Conservation (phyloP, 2,329 filamentous ascomycete species). For the Didymosphaeria variabile region DNA sequence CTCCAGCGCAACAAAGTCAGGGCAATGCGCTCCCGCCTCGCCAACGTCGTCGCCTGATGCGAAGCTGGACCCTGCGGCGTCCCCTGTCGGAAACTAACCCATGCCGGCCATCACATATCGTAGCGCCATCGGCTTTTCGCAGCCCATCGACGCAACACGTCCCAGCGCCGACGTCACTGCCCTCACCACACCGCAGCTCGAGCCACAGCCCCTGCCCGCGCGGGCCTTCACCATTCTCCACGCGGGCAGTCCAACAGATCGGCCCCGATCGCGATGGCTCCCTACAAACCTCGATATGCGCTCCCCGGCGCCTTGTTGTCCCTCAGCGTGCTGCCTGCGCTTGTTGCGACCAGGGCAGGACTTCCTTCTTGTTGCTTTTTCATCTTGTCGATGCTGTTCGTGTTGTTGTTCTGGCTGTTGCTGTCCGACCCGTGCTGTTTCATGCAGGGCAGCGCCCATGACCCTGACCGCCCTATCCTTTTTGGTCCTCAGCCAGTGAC, state of each 20-base stretch:
- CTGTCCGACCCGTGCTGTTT: background rate
- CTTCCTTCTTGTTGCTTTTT: too few species aligned
- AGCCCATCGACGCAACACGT: background rate
- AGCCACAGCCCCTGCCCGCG: background rate
- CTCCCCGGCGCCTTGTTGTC: background rate
- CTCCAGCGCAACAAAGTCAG: background rate
- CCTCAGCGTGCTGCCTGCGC: background rate
- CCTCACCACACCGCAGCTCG: background rate
- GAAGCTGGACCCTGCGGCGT: slow-evolving; percentile 1
- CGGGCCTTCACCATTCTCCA: slow-evolving; percentile 2
- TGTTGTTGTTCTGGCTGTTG: slow-evolving; percentile 1
- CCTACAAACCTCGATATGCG: slow-evolving; percentile 7
- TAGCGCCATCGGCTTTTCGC: slow-evolving; percentile 13
- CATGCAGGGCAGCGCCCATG: background rate
- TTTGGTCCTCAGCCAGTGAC: background rate
- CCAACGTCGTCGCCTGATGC: background rate
- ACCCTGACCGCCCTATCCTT: background rate
- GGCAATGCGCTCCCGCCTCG: background rate
- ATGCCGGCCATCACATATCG: background rate
- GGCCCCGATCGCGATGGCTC: slow-evolving; percentile 2
- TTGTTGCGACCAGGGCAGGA: background rate
- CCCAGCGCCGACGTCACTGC: slow-evolving; percentile 2
- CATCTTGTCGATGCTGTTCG: background rate
- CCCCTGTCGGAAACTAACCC: slow-evolving; percentile 7
- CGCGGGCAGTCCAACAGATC: slow-evolving; percentile 14